Base-by-base conservation (phyloP, 257 asterid genomes). In the Solanum paucissectum region DNA sequence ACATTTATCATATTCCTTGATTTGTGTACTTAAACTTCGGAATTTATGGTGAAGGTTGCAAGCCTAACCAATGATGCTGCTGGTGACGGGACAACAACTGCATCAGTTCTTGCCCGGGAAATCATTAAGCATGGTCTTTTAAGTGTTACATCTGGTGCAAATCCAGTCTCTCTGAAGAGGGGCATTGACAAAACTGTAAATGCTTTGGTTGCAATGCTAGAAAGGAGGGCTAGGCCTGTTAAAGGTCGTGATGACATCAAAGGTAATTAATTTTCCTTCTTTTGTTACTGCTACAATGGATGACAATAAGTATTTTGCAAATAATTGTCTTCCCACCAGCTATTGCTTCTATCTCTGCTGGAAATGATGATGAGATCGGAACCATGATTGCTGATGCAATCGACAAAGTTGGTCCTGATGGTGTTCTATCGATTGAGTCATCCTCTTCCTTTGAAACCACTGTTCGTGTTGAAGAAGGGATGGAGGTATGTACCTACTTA, bases 351-450 rank as follows among this genome's bases (percentile, higher is more conserved):
- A 97, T 97, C 88, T 97, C 98, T 81, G 96, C 98, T 60, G 98
- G 98, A 36, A 97, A 97, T 90, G 98, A 97, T 88, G 98, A 95
- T 83, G 89, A 83, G 69, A 97, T 97, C 60, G 99, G 99, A 38
- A 27, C 87, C 69, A 97, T 95, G 99, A 92, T 97, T 83, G 98
- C 99, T 71, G 98, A 97, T 90, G 99, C 98, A 12, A 95, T 97
- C 20, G 99, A 97, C 93, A 95, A 97, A 91, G 99, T 97, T 72
- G 98, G 99, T 85, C 98, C 99, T n/a, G 98, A 95, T 90, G 99
- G 99, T 89, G 99, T 97, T 84, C 91, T 97, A 81, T 95, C 99
- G 68, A 95, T 97, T 16, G 99, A 97, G 94, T 97, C 98, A 62
- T 97, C 99, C 6, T 95, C 99, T 87, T 97, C 99, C 42, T 97